Evolutionary conservation across 169 alveolate genomes (phyloP).

Genomic region (Amoebophrya sp.): DNA sequence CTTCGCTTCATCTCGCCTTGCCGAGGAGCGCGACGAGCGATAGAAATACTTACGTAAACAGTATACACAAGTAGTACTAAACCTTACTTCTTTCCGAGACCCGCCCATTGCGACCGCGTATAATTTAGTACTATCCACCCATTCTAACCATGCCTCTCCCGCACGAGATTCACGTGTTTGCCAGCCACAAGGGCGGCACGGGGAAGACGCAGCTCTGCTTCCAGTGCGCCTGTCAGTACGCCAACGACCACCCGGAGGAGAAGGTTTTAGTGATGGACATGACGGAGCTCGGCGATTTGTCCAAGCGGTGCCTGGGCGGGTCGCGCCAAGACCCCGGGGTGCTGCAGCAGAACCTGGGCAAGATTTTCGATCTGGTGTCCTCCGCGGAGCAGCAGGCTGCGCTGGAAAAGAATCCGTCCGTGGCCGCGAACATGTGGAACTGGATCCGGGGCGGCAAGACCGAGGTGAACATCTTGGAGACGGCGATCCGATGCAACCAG

Average conservation of each 20-base stretch:
- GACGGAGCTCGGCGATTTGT: background rate
- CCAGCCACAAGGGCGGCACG: conserved; percentile 19
- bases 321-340: background rate
- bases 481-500: background rate
- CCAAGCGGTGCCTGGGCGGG: background rate
- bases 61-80: too few species aligned
- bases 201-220: conserved; percentile 19
- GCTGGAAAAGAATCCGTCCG: background rate
- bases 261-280: background rate
- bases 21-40: too few species aligned
- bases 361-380: background rate
- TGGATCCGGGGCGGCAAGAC: background rate
- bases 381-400: background rate
- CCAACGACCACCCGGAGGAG: background rate
- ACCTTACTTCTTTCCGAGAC: too few species aligned
- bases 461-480: background rate
- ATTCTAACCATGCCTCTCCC: background rate
- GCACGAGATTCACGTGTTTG: background rate
- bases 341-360: background rate
- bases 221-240: background rate
- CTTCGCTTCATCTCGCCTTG: too few species aligned
- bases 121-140: too few species aligned
- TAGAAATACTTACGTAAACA: too few species aligned
- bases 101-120: too few species aligned
- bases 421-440: background rate